These are phyloP conservation scores for Hemisphaericaspora xylofermentans DNA, from an alignment of 1,139 yeast genomes.

Conservation along the genomic window DNA sequence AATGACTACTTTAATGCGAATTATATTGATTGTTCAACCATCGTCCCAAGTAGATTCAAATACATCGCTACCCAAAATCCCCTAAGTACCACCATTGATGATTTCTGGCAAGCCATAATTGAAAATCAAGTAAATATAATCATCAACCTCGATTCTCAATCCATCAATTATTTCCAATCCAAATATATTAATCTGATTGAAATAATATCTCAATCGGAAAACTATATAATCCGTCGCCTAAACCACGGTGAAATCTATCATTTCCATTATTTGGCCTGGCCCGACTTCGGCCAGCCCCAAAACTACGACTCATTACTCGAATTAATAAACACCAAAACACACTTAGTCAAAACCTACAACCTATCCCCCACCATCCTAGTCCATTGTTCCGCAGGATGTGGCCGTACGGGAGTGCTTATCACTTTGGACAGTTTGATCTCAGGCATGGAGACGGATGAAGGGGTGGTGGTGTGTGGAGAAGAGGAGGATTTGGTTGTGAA, in stretches of 20 bases:
- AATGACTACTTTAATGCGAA: constrained; percentile 48
- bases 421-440: constrained; percentile 42
- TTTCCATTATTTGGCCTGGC: constrained; percentile 74
- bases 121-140: constrained; percentile 61
- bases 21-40: constrained; percentile 26
- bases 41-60: constrained; percentile 19
- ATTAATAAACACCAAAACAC: constrained; percentile 51
- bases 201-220: constrained; percentile 1
- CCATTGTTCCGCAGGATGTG: constrained; percentile 86
- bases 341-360: constrained; percentile 22
- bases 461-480: constrained; percentile 9
- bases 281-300: constrained; percentile 74
- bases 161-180: constrained; percentile 11
- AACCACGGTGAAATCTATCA: constrained; percentile 48
- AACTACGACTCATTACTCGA: constrained; percentile 51
- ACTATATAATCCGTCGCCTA: constrained; percentile 22
- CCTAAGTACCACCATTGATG: constrained; percentile 37
- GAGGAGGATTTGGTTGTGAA: constrained; percentile 52
- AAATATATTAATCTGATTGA: constrained; percentile 2
- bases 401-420: constrained; percentile 77
- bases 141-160: constrained; percentile 60
- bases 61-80: constrained; percentile 51
- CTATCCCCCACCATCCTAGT: constrained; percentile 31
- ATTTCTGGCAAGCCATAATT: constrained; percentile 47
- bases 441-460: constrained; percentile 15